Base-by-base conservation (phyloP, 2,329 filamentous ascomycete species). In the Blastomyces gilchristii region DNA sequence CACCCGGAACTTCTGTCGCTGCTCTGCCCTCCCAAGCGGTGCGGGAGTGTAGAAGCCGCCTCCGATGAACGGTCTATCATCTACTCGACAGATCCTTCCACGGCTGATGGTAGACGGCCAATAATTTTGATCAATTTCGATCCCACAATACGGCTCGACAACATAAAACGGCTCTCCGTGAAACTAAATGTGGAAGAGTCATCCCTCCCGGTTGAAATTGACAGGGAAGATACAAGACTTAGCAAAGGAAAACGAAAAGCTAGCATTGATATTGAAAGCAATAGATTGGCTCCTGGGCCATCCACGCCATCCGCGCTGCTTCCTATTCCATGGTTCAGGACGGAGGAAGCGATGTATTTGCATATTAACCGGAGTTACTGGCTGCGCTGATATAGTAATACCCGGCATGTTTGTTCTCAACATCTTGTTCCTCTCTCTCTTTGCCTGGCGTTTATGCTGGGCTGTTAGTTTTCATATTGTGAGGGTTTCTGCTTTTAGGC, bases 21-120 rank as follows among this genome's bases (percentile, higher is more conserved):
- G 1, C 72, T 79, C 7, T 78, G 76, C 56, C 77, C 77, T 9
- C 68, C 69, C 22, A 69, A 68, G 6, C 67, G 70, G n/a, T 69
- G 70, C 1, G 71, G 73, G 14, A 66, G 62, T 34, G 61, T 66
- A 22, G 11, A 67, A 49, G 58, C 66, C 58, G 60, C 63, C 45
- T 63, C 62, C 53, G 63, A 70, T 58, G 59, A 68, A 64, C 56
- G 67, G 34, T 66, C 57, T 50, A 25, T 68, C 50, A 58, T 68
- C 39, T 68, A 68, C 50, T 65, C 63, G 45, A 67, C 65, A 11
- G 58, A 63, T 34, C 56, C 53, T 43, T n/a, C 58, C 7, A n/a
- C 45, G 5, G 16, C 22, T 2, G 67, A 59, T 50, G 62, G 50
- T 22, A 61, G 60, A 28, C 61, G 63, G 49, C 63, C 65, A 22